Evolutionary conservation across 2,329 filamentous ascomycete species (phyloP).

Genomic region (Colletotrichum sansevieriae): DNA sequence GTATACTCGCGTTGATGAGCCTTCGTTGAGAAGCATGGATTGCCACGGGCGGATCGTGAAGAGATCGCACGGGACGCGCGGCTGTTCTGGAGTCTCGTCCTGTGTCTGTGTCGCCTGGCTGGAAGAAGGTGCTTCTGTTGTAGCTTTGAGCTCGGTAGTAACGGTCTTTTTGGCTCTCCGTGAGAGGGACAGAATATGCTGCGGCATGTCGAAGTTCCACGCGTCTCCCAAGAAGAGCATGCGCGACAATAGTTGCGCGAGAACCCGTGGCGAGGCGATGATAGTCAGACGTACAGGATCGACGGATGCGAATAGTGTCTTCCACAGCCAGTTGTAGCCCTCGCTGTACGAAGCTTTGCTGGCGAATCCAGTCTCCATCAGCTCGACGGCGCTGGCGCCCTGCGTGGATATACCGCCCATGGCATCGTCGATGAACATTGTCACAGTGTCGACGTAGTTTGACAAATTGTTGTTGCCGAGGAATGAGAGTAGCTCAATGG

Average conservation of each 20-base stretch:
- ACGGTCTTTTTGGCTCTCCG: constrained; percentile 42
- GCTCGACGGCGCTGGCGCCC: constrained; percentile 25
- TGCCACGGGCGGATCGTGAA: constrained; percentile 75
- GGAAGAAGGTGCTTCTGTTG: background rate
- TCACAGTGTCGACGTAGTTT: constrained; percentile 57
- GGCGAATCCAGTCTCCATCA: constrained; percentile 32
- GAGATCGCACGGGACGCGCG: constrained; percentile 54
- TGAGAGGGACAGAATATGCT: constrained; percentile 70
- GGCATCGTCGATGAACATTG: constrained; percentile 52
- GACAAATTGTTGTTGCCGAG: constrained; percentile 53
- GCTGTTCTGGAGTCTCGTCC: background rate
- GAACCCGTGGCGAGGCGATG: constrained; percentile 71
- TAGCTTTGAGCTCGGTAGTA: background rate
- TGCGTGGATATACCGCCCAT: constrained; percentile 23
- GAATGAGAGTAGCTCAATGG: constrained; percentile 56
- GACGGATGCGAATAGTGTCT: constrained; percentile 64
- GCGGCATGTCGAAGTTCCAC: constrained; percentile 74
- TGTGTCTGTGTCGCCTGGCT: background rate
- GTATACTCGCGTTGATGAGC: constrained; percentile 79
- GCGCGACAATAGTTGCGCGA: constrained; percentile 72
- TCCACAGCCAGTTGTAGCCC: constrained; percentile 66
- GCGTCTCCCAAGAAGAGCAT: constrained; percentile 68
- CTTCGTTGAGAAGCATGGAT: constrained; percentile 78
- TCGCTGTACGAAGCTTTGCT: constrained; percentile 37
- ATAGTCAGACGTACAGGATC: constrained; percentile 68